Conservation (phyloP, 768 basidiomycete species). For the Auricularia cornea region DNA sequence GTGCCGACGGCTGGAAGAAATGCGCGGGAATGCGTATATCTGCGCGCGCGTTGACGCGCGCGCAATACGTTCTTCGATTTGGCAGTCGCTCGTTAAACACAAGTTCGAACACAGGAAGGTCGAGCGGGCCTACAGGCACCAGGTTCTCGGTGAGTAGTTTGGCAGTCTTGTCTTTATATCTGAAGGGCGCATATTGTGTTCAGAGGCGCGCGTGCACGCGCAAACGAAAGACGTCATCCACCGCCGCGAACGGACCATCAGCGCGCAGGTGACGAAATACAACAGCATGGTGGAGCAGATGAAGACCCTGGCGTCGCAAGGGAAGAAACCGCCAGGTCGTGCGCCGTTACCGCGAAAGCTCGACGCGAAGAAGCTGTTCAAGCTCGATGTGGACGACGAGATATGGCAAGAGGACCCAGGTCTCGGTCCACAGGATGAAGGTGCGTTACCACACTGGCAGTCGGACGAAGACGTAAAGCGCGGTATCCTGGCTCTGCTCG, state of each 20-base stretch:
- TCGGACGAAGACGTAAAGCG: neutral
- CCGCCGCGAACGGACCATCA: neutral
- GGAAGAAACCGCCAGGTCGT: neutral
- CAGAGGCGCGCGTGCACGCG: neutral
- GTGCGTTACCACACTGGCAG: neutral
- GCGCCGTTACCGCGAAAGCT: neutral
- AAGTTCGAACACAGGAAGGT: neutral
- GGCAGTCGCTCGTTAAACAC: neutral
- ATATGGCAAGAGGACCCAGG: constrained; percentile 1
- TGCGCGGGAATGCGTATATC: neutral
- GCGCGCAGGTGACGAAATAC: neutral
- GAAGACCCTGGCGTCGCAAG: neutral
- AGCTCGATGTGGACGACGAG: neutral
- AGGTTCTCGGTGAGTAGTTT: neutral
- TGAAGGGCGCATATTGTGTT: neutral
- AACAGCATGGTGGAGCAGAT: neutral
- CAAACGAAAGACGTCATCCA: neutral
- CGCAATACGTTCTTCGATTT: neutral
- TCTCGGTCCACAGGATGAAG: neutral
- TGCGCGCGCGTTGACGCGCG: neutral
- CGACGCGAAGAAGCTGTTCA: neutral
- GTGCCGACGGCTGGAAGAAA: neutral
- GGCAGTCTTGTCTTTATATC: neutral
- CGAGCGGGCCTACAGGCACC: neutral
- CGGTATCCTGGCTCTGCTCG: neutral